Evolutionary conservation across 2,329 filamentous ascomycete species (phyloP).

Genomic region (Teratosphaeria destructans): DNA sequence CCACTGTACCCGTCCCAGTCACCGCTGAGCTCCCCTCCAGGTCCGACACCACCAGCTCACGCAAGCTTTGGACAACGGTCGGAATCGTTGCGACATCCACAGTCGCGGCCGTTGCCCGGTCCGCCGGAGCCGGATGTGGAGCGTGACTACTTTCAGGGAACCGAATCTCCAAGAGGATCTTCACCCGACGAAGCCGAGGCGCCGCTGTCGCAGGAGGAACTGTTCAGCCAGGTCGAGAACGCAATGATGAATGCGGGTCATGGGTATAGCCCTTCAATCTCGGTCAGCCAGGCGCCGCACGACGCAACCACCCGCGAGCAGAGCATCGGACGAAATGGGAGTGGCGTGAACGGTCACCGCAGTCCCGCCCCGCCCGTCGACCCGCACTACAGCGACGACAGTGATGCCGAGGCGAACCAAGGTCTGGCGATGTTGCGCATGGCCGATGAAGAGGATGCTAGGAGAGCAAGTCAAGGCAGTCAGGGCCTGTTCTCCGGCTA

Average conservation of each 20-base stretch:
- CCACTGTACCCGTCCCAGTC: constrained; percentile 22
- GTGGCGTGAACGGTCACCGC: constrained; percentile 33
- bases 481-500: constrained; percentile 41
- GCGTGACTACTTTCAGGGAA: constrained; percentile 28
- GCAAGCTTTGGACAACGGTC: constrained; percentile 23
- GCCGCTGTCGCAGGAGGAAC: constrained; percentile 40
- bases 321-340: constrained; percentile 14
- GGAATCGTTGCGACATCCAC: constrained; percentile 47
- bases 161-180: constrained; percentile 14
- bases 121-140: constrained; percentile 34
- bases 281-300: constrained; percentile 25
- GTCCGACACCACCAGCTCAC: constrained; percentile 40
- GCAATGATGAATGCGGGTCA: constrained; percentile 34
- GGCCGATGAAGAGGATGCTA: constrained; percentile 59
- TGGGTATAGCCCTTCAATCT: constrained; percentile 25
- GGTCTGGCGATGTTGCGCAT: constrained; percentile 75
- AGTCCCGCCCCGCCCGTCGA: constrained; percentile 36
- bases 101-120: constrained; percentile 49
- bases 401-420: constrained; percentile 77
- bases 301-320: constrained; percentile 12
- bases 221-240: constrained; percentile 48
- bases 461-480: constrained; percentile 48
- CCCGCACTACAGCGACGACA: constrained; percentile 55
- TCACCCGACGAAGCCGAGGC: constrained; percentile 17
- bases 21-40: constrained; percentile 38